These are phyloP conservation scores for Cytospora paraplurivora DNA, from an alignment of 2,329 filamentous ascomycete genomes.

Conservation along the genomic window DNA sequence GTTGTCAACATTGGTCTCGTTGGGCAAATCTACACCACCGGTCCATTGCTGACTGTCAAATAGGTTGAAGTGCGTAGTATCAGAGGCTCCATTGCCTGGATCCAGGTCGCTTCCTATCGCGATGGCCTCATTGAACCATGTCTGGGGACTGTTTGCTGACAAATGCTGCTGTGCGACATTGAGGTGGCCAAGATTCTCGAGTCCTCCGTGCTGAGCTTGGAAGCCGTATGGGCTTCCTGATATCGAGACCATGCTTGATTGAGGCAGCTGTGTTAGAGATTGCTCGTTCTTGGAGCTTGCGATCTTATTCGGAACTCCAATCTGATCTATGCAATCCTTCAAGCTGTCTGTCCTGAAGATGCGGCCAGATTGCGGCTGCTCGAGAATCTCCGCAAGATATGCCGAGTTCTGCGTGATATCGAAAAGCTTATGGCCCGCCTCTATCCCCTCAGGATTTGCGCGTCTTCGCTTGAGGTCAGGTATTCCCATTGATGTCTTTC, in stretches of 20 bases:
- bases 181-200: not conserved
- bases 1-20: not conserved
- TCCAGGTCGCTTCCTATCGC: not conserved
- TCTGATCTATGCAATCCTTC: too few relatives aligned
- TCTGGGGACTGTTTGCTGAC: not conserved
- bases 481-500: not conserved
- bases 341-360: not conserved
- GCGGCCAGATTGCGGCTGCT: not conserved
- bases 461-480: not conserved
- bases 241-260: not conserved
- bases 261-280: not conserved
- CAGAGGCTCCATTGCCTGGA: not conserved
- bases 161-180: not conserved
- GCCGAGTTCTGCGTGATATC: not conserved
- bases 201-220: not conserved
- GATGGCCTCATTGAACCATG: not conserved
- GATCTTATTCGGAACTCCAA: not conserved
- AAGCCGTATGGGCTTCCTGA: not conserved
- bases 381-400: not conserved
- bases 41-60: not conserved
- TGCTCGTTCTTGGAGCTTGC: not conserved
- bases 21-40: too few relatives aligned
- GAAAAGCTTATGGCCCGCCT: not conserved
- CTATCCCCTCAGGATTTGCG: not conserved
- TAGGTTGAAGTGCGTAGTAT: not conserved